Evolutionary conservation across 2,329 filamentous ascomycete genomes (phyloP), one percentile per base, ranked within the genome.

Genomic region (Phoma herbarum): DNA sequence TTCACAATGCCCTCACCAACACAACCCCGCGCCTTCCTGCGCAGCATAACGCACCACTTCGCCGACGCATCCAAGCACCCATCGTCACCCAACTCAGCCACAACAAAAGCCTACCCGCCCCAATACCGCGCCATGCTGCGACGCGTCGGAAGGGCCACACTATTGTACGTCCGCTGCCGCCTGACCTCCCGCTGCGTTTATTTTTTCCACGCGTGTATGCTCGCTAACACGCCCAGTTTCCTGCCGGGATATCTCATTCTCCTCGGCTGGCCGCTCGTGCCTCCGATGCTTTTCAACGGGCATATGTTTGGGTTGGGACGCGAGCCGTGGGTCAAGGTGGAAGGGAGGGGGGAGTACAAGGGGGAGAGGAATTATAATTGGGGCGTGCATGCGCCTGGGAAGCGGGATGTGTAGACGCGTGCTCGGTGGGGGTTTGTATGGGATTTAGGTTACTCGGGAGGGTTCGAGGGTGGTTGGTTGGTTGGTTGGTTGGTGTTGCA

Each of bases 201-300:
- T n/a, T n/a, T n/a, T n/a, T n/a, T n/a, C n/a, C n/a, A n/a, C n/a
- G n/a, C n/a, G n/a, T n/a, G n/a, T n/a, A n/a, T n/a, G n/a, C n/a
- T 20, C 9, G 18, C 37, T 49, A 23, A 49, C 4, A 9, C 2
- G 3, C 1, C 14, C 11, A 59, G 57, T 20, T 59, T 54, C 28
- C 31, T 54, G 0, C 57, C 51, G 0, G 46, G 45, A 8, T 59
- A 59, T 26, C 33, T 47, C 3, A 31, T 51, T 11, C 26, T 59
- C 3, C 26, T 59, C 1, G 57, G 57, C 2, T 59, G 57, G 57
- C 57, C 57, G 3, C 45, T 59, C 2, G 35, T 59, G n/a, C 57
- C 57, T 9, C 57, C 46, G 5, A 7, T 54, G n/a, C n/a, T 54
- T 25, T 46, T 59, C 7, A 54, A 51, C n/a, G 56, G 56, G 20